Evolutionary conservation across 202 grass and related monocot genomes (phyloP), one percentile per base, ranked within the genome.

Genomic region (Hordeum pubiflorum): DNA sequence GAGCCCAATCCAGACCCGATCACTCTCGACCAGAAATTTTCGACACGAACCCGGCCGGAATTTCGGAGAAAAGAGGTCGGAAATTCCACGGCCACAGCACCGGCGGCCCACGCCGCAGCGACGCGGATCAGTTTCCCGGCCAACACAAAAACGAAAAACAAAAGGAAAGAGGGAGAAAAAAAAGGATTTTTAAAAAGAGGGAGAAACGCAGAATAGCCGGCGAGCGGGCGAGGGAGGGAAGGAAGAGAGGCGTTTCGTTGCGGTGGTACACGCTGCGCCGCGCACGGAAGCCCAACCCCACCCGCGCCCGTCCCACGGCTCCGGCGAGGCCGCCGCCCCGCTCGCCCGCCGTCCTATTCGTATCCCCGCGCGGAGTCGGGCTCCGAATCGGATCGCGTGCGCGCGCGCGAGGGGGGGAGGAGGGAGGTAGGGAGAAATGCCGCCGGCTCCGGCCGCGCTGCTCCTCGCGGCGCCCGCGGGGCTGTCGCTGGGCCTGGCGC

Each of bases 251-350:
- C 79, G 15, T 12, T 0, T 15, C 5, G 48, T 5, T 7, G 17
- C 48, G 15, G 48, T 52, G 48, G 48, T 52, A 18, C 14, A 17
- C 54, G 52, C 55, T 26, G 86, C 60, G 81, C 18, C 58, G 44
- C 66, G 74, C 87, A 89, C 77, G 87, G 77, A 77, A 77, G 29
- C 67, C 66, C 70, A 60, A 33, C 70, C 24, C 26, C 1, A 10
- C 4, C 7, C 57, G 9, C 34, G 34, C 34, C 34, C 34, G 34
- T 37, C 36, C 36, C 36, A 2, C 34, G 20, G 39, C 69, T 17
- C 68, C 77, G 82, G 77, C 82, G 87, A 84, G 73, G 63, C 63
- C 79, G 40, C 62, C 78, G 78, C 34, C 81, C 62, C 27, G 14
- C 75, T 55, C 62, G 6, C 33, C 43, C 11, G 43, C 0, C 24